Evolutionary conservation across 768 basidiomycete genomes (phyloP), one percentile per base, ranked within the genome.

Genomic region (Fibroporia radiculosa): DNA sequence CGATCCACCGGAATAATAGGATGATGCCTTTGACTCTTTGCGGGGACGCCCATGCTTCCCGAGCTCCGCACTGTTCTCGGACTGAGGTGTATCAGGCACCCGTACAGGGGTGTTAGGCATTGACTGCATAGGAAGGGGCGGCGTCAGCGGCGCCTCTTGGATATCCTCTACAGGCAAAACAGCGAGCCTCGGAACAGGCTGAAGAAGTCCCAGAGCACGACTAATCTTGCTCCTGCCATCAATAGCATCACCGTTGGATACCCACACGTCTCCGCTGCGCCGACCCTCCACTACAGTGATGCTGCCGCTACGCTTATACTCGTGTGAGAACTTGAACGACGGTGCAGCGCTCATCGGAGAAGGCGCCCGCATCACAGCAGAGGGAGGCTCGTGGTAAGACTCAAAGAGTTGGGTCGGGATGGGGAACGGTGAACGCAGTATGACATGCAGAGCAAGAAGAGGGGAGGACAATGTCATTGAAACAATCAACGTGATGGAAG

Each of bases 181-280:
- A 7, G 82, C 77, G 1, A 88, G 72, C 56, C 78, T 81, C 27
- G 84, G 84, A 40, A 68, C 71, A 16, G 82, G 73, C 8, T 69
- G 62, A 25, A 86, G 70, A 65, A 86, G 71, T n/a, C 71, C 74
- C 23, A 86, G 55, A 2, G 79, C 78, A 16, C 82, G 76, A 33
- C 74, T 68, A 24, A 83, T 51, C 53, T 78, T 81, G 44, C 66
- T 65, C 60, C 79, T 82, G 1, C 80, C 80, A 39, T 82, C 79
- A 18, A 81, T 66, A 6, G 83, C 84, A 48, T 85, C 77, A n/a
- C 83, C 82, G 43, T 80, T 81, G 11, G 74, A 59, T 51, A 86
- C 62, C 84, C 84, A 85, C 23, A 86, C 77, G 53, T 86, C 84
- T 20, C 81, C 80, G 52, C 81, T 83, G 37, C 80, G 78, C 25